A percentile compares a stretch with the other conserved stretches of the same genome.
Conservation (phyloP, 2,329 filamentous ascomycete species). For the Lojkania enalia region DNA sequence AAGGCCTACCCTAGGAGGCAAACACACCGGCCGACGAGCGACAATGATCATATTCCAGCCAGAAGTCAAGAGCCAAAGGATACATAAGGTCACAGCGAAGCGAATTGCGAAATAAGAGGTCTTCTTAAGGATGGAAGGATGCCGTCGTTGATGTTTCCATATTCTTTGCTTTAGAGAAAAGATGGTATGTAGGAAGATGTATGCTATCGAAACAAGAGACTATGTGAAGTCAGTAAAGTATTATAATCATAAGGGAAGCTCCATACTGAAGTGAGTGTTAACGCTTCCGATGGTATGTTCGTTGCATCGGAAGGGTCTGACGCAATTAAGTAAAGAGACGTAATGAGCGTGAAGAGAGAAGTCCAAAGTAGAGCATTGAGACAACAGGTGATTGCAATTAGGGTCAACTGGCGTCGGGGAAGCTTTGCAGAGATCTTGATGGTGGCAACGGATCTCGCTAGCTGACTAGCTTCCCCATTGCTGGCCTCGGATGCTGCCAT, state of each 20-base stretch:
- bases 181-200: constrained; percentile 40
- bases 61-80: constrained; percentile 43
- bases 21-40: constrained; percentile 41
- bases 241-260: not conserved
- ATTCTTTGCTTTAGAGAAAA: constrained; percentile 37
- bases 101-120: constrained; percentile 40
- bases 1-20: constrained; percentile 22
- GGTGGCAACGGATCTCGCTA: constrained; percentile 18
- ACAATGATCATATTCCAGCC: constrained; percentile 47
- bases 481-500: constrained; percentile 28
- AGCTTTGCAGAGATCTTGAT: constrained; percentile 18
- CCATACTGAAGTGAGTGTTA: constrained; percentile 40
- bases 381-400: constrained; percentile 39
- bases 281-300: constrained; percentile 34
- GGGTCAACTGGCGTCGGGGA: constrained; percentile 35
- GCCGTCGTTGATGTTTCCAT: constrained; percentile 31
- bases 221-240: constrained; percentile 19
- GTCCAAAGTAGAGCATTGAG: constrained; percentile 42
- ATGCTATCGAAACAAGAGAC: constrained; percentile 34
- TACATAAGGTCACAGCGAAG: constrained; percentile 34
- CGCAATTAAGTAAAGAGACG: constrained; percentile 34
- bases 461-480: constrained; percentile 24
- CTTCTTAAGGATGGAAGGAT: constrained; percentile 29
- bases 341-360: constrained; percentile 32
- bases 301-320: constrained; percentile 32